phyloP scores from a whole-genome alignment of 768 basidiomycete species.

The Polyporus arcularius region DNA sequence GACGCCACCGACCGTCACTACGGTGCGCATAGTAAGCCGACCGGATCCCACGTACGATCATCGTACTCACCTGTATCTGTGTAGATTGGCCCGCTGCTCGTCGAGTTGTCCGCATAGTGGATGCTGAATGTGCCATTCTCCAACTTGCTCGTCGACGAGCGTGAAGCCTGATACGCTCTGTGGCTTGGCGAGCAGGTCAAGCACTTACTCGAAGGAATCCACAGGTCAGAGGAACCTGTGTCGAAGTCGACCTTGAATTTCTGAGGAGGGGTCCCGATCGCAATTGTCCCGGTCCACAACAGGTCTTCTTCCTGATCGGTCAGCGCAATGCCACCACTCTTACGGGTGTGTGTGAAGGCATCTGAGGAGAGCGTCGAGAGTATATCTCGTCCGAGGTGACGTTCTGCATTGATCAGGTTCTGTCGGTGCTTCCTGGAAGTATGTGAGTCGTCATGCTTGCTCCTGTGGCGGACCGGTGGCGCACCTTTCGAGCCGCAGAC shows the following conservation, averaged over 20 bases:
- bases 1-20: conserved; percentile 31
- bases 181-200: conserved; percentile 14
- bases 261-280: conserved; percentile 16
- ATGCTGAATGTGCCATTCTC: conserved; percentile 29
- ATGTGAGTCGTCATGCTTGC: background rate
- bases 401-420: conserved; percentile 20
- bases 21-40: background rate
- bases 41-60: no score
- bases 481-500: conserved; percentile 12
- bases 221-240: conserved; percentile 30
- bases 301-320: no score
- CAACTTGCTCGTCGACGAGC: conserved; percentile 25
- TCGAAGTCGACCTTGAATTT: conserved; percentile 21
- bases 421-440: conserved; percentile 17
- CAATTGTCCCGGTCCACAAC: conserved; percentile 1
- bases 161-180: conserved; percentile 20
- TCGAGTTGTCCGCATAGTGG: conserved; percentile 37
- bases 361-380: background rate
- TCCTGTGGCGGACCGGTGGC: background rate
- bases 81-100: conserved; percentile 31
- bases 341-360: no score
- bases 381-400: conserved; percentile 10
- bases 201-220: conserved; percentile 25
- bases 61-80: conserved; percentile 30
- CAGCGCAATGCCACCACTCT: no score